phyloP scores from a whole-genome alignment of 2,329 filamentous ascomycete genomes.

The Beauveria sp. region DNA sequence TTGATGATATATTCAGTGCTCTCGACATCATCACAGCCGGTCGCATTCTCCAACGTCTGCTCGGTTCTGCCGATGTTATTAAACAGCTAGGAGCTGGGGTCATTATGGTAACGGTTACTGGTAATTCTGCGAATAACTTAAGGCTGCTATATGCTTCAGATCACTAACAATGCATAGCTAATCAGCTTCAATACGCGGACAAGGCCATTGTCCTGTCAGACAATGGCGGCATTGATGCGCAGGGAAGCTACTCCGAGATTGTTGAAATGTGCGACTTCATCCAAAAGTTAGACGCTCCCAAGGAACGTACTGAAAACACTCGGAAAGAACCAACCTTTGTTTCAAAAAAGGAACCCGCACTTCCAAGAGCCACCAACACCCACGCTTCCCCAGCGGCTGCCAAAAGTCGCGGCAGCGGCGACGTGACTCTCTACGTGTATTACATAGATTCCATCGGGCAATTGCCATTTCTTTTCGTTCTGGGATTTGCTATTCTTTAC shows the following conservation, averaged over 20 bases:
- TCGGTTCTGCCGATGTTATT: constrained; percentile 30
- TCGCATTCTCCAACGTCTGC: constrained; percentile 29
- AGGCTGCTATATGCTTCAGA: not conserved
- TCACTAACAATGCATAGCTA: not conserved
- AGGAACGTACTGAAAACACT: not conserved
- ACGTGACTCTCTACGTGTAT: not conserved
- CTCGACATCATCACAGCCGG: constrained; percentile 31
- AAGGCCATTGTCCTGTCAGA: not conserved
- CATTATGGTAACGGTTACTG: not conserved
- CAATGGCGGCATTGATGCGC: constrained; percentile 27
- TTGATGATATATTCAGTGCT: constrained; percentile 25
- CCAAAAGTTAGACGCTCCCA: not conserved
- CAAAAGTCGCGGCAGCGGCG: constrained; percentile 1
- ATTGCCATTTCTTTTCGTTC: not conserved
- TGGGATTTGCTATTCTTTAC: constrained; percentile 1
- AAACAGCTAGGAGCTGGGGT: constrained; percentile 14
- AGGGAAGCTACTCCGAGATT: constrained; percentile 30
- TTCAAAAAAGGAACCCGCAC: not conserved
- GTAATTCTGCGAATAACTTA: not conserved
- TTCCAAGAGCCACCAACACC: not conserved
- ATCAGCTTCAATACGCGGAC: not conserved
- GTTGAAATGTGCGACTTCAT: constrained; percentile 20
- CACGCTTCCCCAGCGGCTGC: not conserved
- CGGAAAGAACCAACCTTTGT: not conserved
- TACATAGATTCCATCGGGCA: constrained; percentile 1